Evolutionary conservation across 164 flowering plant genomes (phyloP).

Genomic region (Magnolia kwangsiensis): DNA sequence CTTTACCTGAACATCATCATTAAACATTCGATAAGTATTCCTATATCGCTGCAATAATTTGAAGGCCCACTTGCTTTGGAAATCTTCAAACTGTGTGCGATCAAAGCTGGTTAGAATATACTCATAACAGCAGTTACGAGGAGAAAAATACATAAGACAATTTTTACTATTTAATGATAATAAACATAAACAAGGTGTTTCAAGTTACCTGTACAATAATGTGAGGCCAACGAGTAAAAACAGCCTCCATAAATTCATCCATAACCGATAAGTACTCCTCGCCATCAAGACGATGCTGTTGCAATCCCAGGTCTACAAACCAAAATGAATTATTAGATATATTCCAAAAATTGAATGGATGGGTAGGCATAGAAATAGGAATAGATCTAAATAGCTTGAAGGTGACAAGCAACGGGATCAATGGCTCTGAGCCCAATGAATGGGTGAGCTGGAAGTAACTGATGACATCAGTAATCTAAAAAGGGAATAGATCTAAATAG

Average conservation of each 20-base stretch:
- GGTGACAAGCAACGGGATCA: not conserved
- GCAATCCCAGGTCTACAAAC: constrained; percentile 79
- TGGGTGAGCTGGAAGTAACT: not conserved
- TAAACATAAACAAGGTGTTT: not conserved
- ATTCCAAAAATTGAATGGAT: not conserved
- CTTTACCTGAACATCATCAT: constrained; percentile 95
- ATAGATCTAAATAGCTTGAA: not conserved
- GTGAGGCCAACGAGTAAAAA: constrained; percentile 99
- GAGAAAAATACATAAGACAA: not conserved
- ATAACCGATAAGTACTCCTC: constrained; percentile 85
- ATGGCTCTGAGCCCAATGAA: not conserved
- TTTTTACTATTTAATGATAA: not conserved
- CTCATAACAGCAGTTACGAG: not conserved
- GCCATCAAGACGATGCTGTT: constrained; percentile 86
- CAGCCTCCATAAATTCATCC: constrained; percentile 99
- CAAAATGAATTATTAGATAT: constrained; percentile 14
- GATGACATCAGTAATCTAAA: not conserved
- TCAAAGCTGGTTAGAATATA: constrained; percentile 10
- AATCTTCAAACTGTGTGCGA: constrained; percentile 85
- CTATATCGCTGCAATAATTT: constrained; percentile 91
- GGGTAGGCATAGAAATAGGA: not conserved
- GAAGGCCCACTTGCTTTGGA: constrained; percentile 99
- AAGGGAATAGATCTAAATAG: not conserved
- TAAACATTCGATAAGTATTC: constrained; percentile 85
- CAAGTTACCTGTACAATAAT: constrained; percentile 86